Conservation (phyloP, 1,139 yeast species). For the Hanseniaspora uvarum region DNA sequence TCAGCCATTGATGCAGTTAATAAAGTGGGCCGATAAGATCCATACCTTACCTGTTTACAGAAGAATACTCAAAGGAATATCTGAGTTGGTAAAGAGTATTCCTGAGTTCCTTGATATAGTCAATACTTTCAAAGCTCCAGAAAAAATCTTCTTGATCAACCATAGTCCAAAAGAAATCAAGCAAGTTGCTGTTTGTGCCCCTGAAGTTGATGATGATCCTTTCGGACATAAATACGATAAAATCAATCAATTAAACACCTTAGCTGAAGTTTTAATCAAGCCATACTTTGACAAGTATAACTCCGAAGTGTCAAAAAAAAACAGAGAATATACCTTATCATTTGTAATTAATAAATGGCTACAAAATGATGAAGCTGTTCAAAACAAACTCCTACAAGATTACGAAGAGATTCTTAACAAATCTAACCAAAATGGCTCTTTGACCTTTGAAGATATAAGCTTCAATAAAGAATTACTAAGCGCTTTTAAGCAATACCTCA, state of each 20-base stretch:
- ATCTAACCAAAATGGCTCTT: neutral
- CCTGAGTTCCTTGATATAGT: constrained; percentile 27
- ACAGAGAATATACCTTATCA: constrained; percentile 10
- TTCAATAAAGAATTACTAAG: neutral
- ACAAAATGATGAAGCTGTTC: neutral
- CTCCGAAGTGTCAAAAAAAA: constrained; percentile 7
- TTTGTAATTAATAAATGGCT: neutral
- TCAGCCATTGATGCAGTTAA: constrained; percentile 63
- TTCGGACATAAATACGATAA: constrained; percentile 12
- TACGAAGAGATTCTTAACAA: neutral
- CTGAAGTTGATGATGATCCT: constrained; percentile 13
- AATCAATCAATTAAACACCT: neutral
- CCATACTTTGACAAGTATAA: neutral
- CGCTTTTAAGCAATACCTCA: neutral
- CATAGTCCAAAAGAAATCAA: constrained; percentile 34
- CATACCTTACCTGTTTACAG: constrained; percentile 60
- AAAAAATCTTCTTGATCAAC: constrained; percentile 27
- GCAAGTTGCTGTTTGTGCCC: constrained; percentile 31
- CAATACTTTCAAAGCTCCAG: constrained; percentile 18
- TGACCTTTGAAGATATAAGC: neutral
- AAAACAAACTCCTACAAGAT: neutral
- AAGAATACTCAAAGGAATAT: constrained; percentile 59
- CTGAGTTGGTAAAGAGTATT: constrained; percentile 33
- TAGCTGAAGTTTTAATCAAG: neutral
- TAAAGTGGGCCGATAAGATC: constrained; percentile 71